A percentile compares a stretch with the other conserved stretches of the same genome.
phyloP scores from a whole-genome alignment of 2,329 filamentous ascomycete genomes.

The Fusarium sp. region DNA sequence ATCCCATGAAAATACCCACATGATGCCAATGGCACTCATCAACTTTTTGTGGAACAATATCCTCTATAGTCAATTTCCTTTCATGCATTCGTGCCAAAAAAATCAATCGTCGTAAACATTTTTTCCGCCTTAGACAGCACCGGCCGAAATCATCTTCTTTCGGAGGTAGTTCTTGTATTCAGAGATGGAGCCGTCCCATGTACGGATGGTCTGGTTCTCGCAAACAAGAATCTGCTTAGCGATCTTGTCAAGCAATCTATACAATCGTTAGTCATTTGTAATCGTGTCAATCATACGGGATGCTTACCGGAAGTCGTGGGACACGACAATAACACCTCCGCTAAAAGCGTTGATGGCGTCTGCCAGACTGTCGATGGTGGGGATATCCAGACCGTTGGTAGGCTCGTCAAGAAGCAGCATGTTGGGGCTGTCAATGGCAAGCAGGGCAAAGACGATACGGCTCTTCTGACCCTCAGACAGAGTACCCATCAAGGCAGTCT shows the following conservation, averaged over 20 bases:
- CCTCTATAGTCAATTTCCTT: slow-evolving; percentile 52
- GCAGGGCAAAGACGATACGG: slow-evolving; percentile 96
- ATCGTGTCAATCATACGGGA: neutral
- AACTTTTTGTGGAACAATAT: slow-evolving; percentile 49
- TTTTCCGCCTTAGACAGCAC: slow-evolving; percentile 78
- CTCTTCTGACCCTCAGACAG: slow-evolving; percentile 98
- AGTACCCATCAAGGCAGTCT: slow-evolving; percentile 98
- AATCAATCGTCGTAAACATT: slow-evolving; percentile 32
- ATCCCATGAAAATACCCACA: slow-evolving; percentile 51
- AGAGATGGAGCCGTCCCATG: slow-evolving; percentile 91
- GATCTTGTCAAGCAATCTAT: slow-evolving; percentile 96
- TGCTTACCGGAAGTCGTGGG: slow-evolving; percentile 96
- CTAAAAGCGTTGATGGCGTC: slow-evolving; percentile 97
- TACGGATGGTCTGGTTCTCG: slow-evolving; percentile 93
- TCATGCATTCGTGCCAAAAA: slow-evolving; percentile 42
- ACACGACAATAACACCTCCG: slow-evolving; percentile 97
- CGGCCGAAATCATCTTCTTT: slow-evolving; percentile 96
- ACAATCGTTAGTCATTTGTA: slow-evolving; percentile 31
- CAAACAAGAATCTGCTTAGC: slow-evolving; percentile 99
- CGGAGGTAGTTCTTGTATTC: slow-evolving; percentile 98
- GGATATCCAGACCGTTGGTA: slow-evolving; percentile 99
- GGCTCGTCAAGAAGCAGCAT: slow-evolving; percentile 99
- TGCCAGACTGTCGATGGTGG: slow-evolving; percentile 96
- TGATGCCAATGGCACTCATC: slow-evolving; percentile 47
- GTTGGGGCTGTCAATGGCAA: slow-evolving; percentile 96